Evolutionary conservation across 192 early-diverging fungal species (phyloP), one percentile per base, ranked within the genome.

Genomic region (Rhizophagus sp.): DNA sequence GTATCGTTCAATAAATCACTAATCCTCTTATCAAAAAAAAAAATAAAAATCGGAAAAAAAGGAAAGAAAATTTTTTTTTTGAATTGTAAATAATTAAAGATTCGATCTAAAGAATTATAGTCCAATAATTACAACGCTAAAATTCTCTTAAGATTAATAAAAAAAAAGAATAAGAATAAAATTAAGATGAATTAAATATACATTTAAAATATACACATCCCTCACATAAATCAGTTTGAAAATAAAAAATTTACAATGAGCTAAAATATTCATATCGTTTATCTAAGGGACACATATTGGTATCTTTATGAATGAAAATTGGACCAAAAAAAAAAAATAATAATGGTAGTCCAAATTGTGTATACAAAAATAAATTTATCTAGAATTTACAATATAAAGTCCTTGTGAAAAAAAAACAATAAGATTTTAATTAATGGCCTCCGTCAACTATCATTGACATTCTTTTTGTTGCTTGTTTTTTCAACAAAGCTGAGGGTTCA

Each of bases 371-470:
- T 57, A 22, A 17, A 57, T 4, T 57, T 57, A 17, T 57, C 15
- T 57, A 22, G 52, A 57, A 57, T 57, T 57, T 19, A 57, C 50
- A 57, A 19, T 7, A 22, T 57, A 57, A 22, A 57, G 15, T 22
- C 15, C 52, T 7, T 22, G 6, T 17, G 52, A 57, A 4, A 57
- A 57, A 57, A 19, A 19, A 57, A 5, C 4, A 19, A 57, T 1
- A 30, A 52, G 0, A 17, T 52, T 47, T 65, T 36, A 36, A 36
- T 57, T 63, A 76, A 33, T 27, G 12, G 2, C 61, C 33, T 9
- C 57, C 22, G 10, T 76, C 57, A 9, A 76, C 8, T 12, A 76
- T 41, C 50, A 76, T 41, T 36, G 74, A 63, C 74, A 76, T 76
- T 24, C 34, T 76, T 33, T 76, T 63, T 39, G 15, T 76, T 4